These are phyloP conservation scores for Ophiostoma novo-ulmi DNA, from an alignment of 2,329 filamentous ascomycete genomes.

Conservation along the genomic window DNA sequence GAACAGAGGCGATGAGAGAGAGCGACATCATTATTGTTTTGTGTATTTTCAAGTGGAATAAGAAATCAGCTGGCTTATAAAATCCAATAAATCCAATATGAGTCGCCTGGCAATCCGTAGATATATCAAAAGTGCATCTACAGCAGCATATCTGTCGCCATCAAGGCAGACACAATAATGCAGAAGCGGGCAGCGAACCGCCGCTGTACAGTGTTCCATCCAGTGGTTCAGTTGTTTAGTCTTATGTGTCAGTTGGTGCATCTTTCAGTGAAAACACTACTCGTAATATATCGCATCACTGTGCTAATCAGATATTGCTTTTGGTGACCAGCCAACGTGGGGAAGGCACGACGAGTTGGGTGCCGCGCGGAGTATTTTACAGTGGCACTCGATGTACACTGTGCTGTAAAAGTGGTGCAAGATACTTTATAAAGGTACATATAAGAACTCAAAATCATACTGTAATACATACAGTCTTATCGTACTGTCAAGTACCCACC, in stretches of 20 bases:
- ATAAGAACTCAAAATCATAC: neutral
- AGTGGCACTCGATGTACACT: constrained; percentile 2
- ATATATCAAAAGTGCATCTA: neutral
- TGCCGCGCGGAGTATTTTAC: constrained; percentile 4
- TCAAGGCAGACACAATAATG: neutral
- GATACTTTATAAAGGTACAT: neutral
- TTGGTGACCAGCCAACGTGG: constrained; percentile 20
- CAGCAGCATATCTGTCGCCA: neutral
- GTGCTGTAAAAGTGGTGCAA: neutral
- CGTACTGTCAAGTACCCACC: constrained; percentile 17
- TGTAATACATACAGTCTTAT: neutral
- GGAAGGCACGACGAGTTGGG: constrained; percentile 15
- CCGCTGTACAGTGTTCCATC: neutral
- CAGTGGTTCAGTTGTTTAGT: neutral
- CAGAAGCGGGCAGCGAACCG: neutral
- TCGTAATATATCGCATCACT: neutral
- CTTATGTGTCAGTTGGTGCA: neutral
- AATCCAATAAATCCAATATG: neutral
- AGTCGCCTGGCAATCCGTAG: neutral
- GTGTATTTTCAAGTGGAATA: no score
- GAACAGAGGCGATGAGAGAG: no score
- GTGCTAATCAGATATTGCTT: neutral
- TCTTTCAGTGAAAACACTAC: neutral
- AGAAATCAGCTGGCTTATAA: no score
- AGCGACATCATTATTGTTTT: no score